phyloP scores from a whole-genome alignment of 2,329 filamentous ascomycete genomes.

The Alternaria panax region DNA sequence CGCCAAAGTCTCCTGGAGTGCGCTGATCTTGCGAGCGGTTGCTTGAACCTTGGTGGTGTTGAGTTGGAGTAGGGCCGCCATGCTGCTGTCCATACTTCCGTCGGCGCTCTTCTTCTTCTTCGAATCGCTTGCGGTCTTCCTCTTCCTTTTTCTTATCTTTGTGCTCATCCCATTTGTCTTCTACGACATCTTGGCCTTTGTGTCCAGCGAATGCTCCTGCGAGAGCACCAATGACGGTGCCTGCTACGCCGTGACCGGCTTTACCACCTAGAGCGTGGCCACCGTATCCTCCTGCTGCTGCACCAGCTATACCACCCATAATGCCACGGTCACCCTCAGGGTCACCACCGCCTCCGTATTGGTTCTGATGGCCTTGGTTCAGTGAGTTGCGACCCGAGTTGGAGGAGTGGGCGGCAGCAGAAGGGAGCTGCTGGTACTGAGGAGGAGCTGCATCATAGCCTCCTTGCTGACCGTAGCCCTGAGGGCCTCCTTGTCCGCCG shows the following conservation, averaged over 20 bases:
- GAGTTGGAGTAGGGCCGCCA: conserved; percentile 7
- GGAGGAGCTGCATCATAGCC: conserved; percentile 7
- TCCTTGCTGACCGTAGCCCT: conserved; percentile 23
- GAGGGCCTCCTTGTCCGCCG: conserved; percentile 13
- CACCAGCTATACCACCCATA: conserved; percentile 37
- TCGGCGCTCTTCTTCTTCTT: conserved; percentile 29
- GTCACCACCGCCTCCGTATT: conserved; percentile 29
- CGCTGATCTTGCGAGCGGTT: conserved; percentile 13
- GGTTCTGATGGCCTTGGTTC: conserved; percentile 34
- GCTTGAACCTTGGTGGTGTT: not conserved
- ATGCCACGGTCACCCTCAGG: conserved; percentile 37
- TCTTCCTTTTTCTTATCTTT: conserved; percentile 39
- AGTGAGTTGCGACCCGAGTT: conserved; percentile 33
- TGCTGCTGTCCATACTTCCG: conserved; percentile 18
- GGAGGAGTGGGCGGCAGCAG: conserved; percentile 28
- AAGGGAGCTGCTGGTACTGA: conserved; percentile 29
- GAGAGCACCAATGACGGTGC: conserved; percentile 34
- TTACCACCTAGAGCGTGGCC: conserved; percentile 36
- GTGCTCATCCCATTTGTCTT: conserved; percentile 37
- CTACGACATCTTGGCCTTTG: conserved; percentile 31
- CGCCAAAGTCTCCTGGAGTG: conserved; percentile 28
- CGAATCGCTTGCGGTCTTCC: conserved; percentile 18
- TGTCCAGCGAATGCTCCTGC: conserved; percentile 36
- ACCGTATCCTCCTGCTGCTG: conserved; percentile 37
- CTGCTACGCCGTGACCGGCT: conserved; percentile 32